A percentile compares a stretch with the other conserved stretches of the same genome.
These are phyloP conservation scores for Aspergillus sp. DNA, from an alignment of 2,329 filamentous ascomycete species.

Conservation along the genomic window DNA sequence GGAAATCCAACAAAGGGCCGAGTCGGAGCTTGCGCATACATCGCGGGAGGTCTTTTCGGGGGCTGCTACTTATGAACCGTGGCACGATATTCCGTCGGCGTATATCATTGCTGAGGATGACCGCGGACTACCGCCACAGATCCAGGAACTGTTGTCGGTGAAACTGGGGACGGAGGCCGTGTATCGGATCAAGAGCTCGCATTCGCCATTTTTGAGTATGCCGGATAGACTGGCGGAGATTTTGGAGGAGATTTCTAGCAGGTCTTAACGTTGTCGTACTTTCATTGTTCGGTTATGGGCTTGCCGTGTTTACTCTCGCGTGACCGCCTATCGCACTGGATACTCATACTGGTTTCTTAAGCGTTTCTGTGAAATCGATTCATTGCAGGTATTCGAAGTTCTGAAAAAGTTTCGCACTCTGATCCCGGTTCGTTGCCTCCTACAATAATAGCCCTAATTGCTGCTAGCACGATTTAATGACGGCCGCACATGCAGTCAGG, in stretches of 20 bases:
- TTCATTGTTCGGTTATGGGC: too few relatives aligned
- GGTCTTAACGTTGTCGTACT: background rate
- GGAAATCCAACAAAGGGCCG: constrained; percentile 25
- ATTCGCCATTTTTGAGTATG: constrained; percentile 45
- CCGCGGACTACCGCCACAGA: constrained; percentile 26
- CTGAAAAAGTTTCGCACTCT: too few relatives aligned
- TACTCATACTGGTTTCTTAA: too few relatives aligned
- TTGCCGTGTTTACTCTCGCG: too few relatives aligned
- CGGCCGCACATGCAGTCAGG: too few relatives aligned
- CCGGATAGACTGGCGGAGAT: constrained; percentile 34
- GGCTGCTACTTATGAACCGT: constrained; percentile 29
- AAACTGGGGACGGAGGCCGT: constrained; percentile 29
- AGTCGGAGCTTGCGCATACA: constrained; percentile 23
- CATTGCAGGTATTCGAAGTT: too few relatives aligned
- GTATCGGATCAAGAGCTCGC: constrained; percentile 35
- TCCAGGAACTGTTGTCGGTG: constrained; percentile 34
- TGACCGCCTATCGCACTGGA: too few relatives aligned
- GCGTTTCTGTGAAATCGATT: too few relatives aligned
- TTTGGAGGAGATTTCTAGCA: constrained; percentile 20
- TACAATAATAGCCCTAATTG: too few relatives aligned
- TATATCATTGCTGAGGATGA: constrained; percentile 42
- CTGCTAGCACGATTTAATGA: too few relatives aligned
- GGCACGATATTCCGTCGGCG: constrained; percentile 34
- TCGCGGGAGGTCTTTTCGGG: constrained; percentile 27
- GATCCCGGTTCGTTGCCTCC: too few relatives aligned